Evolutionary conservation across 768 basidiomycete genomes (phyloP).

Genomic region (Leccinum variicolor): DNA sequence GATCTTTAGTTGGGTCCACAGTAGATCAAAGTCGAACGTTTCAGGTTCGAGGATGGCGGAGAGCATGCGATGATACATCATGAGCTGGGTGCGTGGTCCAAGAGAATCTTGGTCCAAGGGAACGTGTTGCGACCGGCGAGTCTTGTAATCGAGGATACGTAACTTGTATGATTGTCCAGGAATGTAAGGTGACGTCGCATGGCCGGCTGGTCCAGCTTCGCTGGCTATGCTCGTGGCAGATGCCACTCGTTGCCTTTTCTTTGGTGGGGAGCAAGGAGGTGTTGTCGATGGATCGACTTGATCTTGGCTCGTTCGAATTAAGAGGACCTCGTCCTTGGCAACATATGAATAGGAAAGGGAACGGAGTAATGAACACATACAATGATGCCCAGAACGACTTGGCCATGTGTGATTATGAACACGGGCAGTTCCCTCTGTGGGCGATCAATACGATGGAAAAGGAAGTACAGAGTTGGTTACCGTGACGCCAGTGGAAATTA

Average conservation of each 20-base stretch:
- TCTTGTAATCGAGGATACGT: conserved; percentile 67
- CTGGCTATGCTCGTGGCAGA: not conserved
- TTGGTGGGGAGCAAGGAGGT: conserved; percentile 21
- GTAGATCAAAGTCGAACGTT: conserved; percentile 45
- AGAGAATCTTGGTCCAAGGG: conserved; percentile 58
- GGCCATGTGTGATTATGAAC: conserved; percentile 65
- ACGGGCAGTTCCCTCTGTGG: conserved; percentile 79
- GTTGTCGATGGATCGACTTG: conserved; percentile 7
- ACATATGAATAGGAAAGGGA: not conserved
- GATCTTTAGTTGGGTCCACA: conserved; percentile 51
- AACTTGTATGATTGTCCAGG: conserved; percentile 29
- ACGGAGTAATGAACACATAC: conserved; percentile 36
- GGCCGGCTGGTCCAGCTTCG: not conserved
- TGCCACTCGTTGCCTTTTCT: conserved; percentile 26
- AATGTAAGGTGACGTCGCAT: not conserved
- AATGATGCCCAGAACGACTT: conserved; percentile 71
- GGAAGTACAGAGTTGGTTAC: conserved; percentile 35
- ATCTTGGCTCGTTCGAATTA: conserved; percentile 1
- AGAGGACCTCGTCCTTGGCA: conserved; percentile 51
- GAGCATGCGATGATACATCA: conserved; percentile 73
- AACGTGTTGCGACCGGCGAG: conserved; percentile 46
- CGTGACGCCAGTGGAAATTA: conserved; percentile 46
- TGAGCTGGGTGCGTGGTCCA: conserved; percentile 65
- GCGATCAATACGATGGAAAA: not conserved
- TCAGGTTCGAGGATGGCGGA: conserved; percentile 43